Evolutionary conservation across 345 rosid species (phyloP), one percentile per base, ranked within the genome.

Genomic region (Stellera chamaejasme): DNA sequence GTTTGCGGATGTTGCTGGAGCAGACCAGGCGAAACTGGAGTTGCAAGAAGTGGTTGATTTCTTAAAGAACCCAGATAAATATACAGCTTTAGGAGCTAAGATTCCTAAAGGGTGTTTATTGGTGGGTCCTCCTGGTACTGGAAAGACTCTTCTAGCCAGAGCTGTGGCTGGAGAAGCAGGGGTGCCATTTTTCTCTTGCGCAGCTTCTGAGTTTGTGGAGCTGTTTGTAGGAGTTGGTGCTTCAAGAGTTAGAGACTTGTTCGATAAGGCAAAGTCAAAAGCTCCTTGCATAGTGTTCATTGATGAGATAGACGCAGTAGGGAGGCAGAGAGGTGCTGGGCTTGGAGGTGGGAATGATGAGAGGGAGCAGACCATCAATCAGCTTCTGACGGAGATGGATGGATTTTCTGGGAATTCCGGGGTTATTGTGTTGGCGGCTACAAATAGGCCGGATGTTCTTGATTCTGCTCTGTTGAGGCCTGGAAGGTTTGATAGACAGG

Each of bases 311-410:
- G 95, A 82, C 55, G 98, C 87, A 3, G 98, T 88, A 13, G 93
- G 92, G 45, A 77, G 98, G 70, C 94, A 91, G 72, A 83, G 98
- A 70, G 98, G 98, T 64, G 94, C 96, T 11, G 98, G 96, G 12
- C 77, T 83, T 52, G 96, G 96, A 54, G 97, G 96, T 48, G 98
- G 96, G 55, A 87, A 87, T 60, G 96, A 91, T 61, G 96, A 91
- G 76, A 88, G 92, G 26, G 98, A 91, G 62, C 96, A 88, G 72
- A 88, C 96, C 0, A 83, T 88, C 53, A 85, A 88, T 66, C 92
- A 85, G 82, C 56, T 85, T 54, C 50, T 91, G 71, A 88, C 95
- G 2, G 98, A 91, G 65, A 91, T 91, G 96, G 98, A 91, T 69
- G 95, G 98, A 1, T 88, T 91, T 64, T 73, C 81, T 0, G 95